phyloP scores from a whole-genome alignment of 169 alveolate genomes.

The Plasmodium knowlesi region DNA sequence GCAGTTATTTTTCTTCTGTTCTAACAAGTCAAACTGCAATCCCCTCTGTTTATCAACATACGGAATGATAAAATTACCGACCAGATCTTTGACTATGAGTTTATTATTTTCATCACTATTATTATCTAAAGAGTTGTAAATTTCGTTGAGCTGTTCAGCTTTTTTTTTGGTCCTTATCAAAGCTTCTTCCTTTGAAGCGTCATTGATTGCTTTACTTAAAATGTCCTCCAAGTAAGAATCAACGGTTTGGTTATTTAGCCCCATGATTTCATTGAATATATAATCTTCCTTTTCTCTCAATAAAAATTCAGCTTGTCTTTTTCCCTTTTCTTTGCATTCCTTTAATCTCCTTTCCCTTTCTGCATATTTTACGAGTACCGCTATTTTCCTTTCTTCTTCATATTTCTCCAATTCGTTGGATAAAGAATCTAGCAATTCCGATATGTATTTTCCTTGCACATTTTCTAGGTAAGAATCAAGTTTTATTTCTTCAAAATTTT shows the following conservation, averaged over 20 bases:
- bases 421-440: conserved; percentile 56
- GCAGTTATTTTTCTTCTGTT: conserved; percentile 61
- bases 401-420: conserved; percentile 73
- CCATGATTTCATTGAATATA: conserved; percentile 75
- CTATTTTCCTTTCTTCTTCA: conserved; percentile 76
- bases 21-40: conserved; percentile 39
- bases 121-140: conserved; percentile 60
- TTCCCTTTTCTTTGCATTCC: conserved; percentile 75
- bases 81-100: conserved; percentile 66
- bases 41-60: conserved; percentile 76
- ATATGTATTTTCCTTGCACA: conserved; percentile 66
- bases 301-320: conserved; percentile 74
- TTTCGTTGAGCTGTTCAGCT: conserved; percentile 73
- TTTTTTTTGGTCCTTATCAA: conserved; percentile 63
- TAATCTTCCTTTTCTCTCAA: conserved; percentile 76
- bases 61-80: conserved; percentile 71
- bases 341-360: conserved; percentile 72
- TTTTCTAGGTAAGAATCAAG: conserved; percentile 73
- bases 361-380: conserved; percentile 71
- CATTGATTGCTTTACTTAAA: conserved; percentile 63
- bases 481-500: conserved; percentile 54
- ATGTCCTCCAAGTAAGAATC: conserved; percentile 74
- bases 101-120: conserved; percentile 51
- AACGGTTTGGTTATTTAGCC: conserved; percentile 70
- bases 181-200: conserved; percentile 72